Conservation (phyloP, 805 yeast genomes). For the Teunomyces funiuensis region DNA sequence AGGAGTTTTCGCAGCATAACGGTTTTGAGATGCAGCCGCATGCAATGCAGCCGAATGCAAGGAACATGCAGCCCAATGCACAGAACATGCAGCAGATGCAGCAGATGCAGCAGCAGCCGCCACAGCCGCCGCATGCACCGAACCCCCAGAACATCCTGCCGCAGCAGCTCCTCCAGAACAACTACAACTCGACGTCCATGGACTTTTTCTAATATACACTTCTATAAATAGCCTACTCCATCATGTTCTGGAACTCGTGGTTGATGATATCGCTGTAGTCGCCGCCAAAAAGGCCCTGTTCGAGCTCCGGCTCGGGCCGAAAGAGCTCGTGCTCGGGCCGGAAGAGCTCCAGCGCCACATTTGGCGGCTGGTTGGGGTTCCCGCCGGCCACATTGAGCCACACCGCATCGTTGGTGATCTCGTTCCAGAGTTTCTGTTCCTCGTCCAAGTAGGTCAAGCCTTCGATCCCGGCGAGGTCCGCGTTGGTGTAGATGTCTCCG, state of each 20-base stretch:
- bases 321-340: not conserved
- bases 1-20: no score
- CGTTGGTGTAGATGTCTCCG: slow-evolving; percentile 33
- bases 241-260: slow-evolving; percentile 33
- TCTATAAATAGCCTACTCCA: slow-evolving; percentile 8
- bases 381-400: slow-evolving; percentile 53
- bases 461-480: slow-evolving; percentile 43
- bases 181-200: slow-evolving; percentile 17
- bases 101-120: slow-evolving; percentile 6
- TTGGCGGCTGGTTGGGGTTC: slow-evolving; percentile 20
- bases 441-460: slow-evolving; percentile 42
- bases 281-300: slow-evolving; percentile 13
- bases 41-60: no score
- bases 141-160: slow-evolving; percentile 33
- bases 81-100: no score
- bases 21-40: no score
- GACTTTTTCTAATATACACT: slow-evolving; percentile 23
- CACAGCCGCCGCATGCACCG: no score
- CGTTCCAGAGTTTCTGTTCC: slow-evolving; percentile 67
- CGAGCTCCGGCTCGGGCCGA: not conserved
- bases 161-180: slow-evolving; percentile 35
- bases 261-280: slow-evolving; percentile 41
- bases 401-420: slow-evolving; percentile 71
- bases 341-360: not conserved
- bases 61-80: no score